Conservation (phyloP, 2,329 filamentous ascomycete species). For the Aspergillus jensenii region DNA sequence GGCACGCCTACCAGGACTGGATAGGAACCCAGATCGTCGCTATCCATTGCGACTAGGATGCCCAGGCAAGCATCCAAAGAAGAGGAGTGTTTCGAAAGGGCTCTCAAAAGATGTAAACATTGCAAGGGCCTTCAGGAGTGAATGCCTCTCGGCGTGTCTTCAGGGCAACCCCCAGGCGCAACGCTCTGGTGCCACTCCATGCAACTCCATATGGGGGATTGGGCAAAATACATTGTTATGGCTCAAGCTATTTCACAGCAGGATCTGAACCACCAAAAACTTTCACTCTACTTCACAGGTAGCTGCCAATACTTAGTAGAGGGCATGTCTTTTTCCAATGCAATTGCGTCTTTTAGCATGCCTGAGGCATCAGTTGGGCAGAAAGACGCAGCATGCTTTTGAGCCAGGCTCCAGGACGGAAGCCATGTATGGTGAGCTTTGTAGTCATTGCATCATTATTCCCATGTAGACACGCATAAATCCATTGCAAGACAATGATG, state of each 20-base stretch:
- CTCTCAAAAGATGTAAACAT: neutral
- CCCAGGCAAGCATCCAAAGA: neutral
- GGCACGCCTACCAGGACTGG: slow-evolving; percentile 5
- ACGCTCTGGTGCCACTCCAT: neutral
- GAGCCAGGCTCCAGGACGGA: neutral
- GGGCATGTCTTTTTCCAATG: neutral
- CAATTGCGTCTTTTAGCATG: neutral
- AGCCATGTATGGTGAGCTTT: neutral
- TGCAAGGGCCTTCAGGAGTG: neutral
- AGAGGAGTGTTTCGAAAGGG: neutral
- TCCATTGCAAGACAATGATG: neutral
- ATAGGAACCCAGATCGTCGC: neutral
- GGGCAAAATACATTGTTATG: neutral
- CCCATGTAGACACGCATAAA: neutral
- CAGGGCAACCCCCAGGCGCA: neutral
- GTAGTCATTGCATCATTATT: neutral
- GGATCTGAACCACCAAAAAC: neutral
- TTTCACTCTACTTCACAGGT: neutral
- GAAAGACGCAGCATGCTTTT: neutral
- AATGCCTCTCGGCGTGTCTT: neutral
- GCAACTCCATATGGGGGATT: neutral
- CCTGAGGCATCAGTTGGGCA: neutral
- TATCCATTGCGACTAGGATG: neutral
- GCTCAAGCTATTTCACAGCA: neutral
- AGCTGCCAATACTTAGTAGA: neutral